Evolutionary conservation across 2,329 filamentous ascomycete species (phyloP), one percentile per base, ranked within the genome.

Genomic region (Magnaporthales sp.): DNA sequence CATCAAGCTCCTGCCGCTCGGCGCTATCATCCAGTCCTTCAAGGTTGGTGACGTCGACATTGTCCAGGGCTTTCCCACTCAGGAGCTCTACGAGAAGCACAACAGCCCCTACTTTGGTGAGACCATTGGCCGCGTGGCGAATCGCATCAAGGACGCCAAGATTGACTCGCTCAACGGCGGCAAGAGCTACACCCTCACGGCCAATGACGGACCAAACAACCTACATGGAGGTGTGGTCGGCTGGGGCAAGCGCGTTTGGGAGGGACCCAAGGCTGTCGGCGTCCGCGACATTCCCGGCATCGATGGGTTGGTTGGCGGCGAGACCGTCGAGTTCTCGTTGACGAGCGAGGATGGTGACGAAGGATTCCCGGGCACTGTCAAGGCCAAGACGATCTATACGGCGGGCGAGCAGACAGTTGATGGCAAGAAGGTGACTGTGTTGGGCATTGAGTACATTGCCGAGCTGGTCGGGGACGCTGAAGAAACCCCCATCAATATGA

Each of bases 401-500:
- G 84, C 90, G 0, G 89, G 87, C 66, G 90, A 87, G 69, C 88
- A 92, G 75, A 78, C 84, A 64, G 79, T 84, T 13, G 80, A 83
- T 75, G 70, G 70, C 5, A 87, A 86, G 22, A 84, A 89, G 69
- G 88, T 89, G 69, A 87, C 86, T 1, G 86, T 95, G 24, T 79
- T 98, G 67, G 89, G 89, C 67, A 91, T 96, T 64, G 95, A 98
- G 77, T 98, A 96, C 75, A 91, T 97, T 81, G 93, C 91, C 24
- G 87, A 92, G 77, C 83, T 98, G 62, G 83, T 92, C 3, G 89
- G 85, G 3, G 89, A 90, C 64, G 89, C 89, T 13, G 88, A 93
- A n/a, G 94, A 97, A 83, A 98, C 94, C 0, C 89, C 89, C 58
- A 86, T 98, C 76, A 96, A 93, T 79, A 85, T 98, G 79, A 98